A percentile compares a stretch with the other conserved stretches of the same genome.
These are phyloP conservation scores for Aureobasidium lini DNA, from an alignment of 2,329 filamentous ascomycete genomes.

Conservation along the genomic window DNA sequence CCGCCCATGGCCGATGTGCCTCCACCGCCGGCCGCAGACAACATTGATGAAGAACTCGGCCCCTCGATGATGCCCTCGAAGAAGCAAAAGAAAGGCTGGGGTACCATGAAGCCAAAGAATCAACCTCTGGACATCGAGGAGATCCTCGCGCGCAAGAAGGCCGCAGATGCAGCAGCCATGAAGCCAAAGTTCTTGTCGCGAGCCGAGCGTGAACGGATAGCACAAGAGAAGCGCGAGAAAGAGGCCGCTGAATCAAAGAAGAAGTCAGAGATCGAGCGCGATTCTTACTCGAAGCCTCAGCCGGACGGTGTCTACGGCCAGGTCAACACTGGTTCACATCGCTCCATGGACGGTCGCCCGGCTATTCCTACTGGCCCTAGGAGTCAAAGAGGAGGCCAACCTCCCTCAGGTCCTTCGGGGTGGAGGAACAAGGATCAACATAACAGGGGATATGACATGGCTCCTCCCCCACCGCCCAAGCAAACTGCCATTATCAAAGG, in stretches of 20 bases:
- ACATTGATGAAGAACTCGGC: conserved; percentile 2
- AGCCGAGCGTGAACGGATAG: conserved; percentile 71
- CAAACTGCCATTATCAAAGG: conserved; percentile 29
- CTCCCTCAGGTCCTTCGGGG: conserved; percentile 30
- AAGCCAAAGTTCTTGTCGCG: conserved; percentile 86
- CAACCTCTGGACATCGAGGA: conserved; percentile 76
- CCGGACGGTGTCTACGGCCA: conserved; percentile 14
- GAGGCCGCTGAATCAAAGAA: conserved; percentile 59
- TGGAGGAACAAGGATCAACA: conserved; percentile 35
- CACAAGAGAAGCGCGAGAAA: conserved; percentile 67
- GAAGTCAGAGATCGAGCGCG: conserved; percentile 37
- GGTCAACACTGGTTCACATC: conserved; percentile 10
- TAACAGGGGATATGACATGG: conserved; percentile 45
- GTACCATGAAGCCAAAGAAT: conserved; percentile 27
- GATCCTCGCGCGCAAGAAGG: conserved; percentile 75
- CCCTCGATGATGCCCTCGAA: conserved; percentile 21
- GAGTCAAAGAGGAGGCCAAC: conserved; percentile 38
- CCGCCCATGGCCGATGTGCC: conserved; percentile 14
- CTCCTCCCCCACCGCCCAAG: conserved; percentile 41
- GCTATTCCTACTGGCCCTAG: conserved; percentile 64
- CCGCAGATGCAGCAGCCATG: conserved; percentile 71
- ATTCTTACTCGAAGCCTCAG: conserved; percentile 10
- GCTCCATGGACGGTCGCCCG: conserved; percentile 16
- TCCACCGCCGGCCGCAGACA: conserved; percentile 14
- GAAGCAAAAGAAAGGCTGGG: conserved; percentile 42